Conservation (phyloP, 139 green algal species). For the Chlorella sp. region DNA sequence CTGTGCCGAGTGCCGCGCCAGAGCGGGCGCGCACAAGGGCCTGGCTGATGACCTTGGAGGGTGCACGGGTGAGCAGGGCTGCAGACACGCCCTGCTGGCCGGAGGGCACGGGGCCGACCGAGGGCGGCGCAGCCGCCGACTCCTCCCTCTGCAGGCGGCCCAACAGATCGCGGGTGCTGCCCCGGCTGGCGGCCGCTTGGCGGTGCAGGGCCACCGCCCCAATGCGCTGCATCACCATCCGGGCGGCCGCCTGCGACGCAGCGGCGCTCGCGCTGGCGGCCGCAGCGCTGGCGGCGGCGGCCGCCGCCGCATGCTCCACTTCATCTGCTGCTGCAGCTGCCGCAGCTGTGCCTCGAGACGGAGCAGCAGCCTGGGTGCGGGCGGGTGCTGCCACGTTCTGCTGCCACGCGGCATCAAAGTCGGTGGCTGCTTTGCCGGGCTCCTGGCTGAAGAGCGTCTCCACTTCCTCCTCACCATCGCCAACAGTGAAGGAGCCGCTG, state of each 20-base stretch:
- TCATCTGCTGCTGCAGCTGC: too few species aligned
- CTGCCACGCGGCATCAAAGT: background rate
- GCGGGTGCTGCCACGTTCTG: background rate
- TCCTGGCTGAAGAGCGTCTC: conserved; percentile 8
- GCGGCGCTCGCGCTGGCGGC: background rate
- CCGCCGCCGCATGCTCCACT: background rate
- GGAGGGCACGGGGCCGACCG: background rate
- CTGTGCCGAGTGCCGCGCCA: background rate
- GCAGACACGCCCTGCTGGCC: background rate
- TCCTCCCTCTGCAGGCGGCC: background rate
- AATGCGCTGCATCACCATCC: background rate
- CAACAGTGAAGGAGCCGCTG: background rate
- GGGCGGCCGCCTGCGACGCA: background rate
- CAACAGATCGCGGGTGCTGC: conserved; percentile 6
- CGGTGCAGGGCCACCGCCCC: background rate
- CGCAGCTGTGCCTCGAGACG: too few species aligned
- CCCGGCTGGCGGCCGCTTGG: background rate
- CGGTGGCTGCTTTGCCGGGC: background rate
- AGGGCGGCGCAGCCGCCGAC: background rate
- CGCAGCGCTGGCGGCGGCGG: background rate
- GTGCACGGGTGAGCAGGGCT: background rate
- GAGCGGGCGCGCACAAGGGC: too few species aligned
- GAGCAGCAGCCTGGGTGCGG: too few species aligned
- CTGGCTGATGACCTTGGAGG: background rate
- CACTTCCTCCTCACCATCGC: background rate